Evolutionary conservation across 768 basidiomycete species (phyloP).

Genomic region (Pluteus cervinus): DNA sequence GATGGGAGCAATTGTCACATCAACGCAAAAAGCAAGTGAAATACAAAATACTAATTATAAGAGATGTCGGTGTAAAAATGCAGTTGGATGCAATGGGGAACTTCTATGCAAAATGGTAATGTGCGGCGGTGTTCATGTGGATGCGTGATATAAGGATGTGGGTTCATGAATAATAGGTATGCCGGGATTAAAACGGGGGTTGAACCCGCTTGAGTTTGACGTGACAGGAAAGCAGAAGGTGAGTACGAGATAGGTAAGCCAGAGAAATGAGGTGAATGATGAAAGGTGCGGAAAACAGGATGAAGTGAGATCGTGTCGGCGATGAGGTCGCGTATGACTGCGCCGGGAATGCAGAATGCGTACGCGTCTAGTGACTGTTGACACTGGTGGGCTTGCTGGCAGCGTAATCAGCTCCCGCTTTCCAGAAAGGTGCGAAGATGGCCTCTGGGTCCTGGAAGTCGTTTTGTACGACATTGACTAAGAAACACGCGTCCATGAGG

Average conservation of each 20-base stretch:
- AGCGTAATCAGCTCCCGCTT: slow-evolving; percentile 61
- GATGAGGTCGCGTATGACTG: too few relatives aligned
- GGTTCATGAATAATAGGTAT: slow-evolving; percentile 3
- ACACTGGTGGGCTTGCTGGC: slow-evolving; percentile 27
- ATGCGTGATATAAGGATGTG: slow-evolving; percentile 7
- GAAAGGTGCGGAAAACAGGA: slow-evolving; percentile 9
- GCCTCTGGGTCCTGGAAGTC: slow-evolving; percentile 82
- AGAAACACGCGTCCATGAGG: slow-evolving; percentile 75
- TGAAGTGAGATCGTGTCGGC: slow-evolving; percentile 10
- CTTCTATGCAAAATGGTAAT: too few relatives aligned
- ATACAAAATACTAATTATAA: too few relatives aligned
- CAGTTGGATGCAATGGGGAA: slow-evolving; percentile 22
- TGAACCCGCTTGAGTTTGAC: slow-evolving; percentile 65
- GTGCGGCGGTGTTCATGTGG: too few relatives aligned
- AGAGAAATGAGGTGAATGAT: slow-evolving; percentile 9
- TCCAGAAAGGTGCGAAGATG: slow-evolving; percentile 85
- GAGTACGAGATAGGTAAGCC: slow-evolving; percentile 9
- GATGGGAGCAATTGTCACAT: too few relatives aligned
- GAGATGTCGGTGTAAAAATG: too few relatives aligned
- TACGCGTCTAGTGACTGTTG: slow-evolving; percentile 43
- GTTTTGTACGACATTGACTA: slow-evolving; percentile 96
- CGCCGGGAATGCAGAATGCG: too few relatives aligned
- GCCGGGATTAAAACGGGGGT: slow-evolving; percentile 58
- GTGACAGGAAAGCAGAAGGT: slow-evolving; percentile 18
- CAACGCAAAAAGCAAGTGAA: too few relatives aligned